Evolutionary conservation across 495 filamentous ascomycete species (phyloP), one percentile per base, ranked within the genome.

Genomic region (Penicillium cataractarum): DNA sequence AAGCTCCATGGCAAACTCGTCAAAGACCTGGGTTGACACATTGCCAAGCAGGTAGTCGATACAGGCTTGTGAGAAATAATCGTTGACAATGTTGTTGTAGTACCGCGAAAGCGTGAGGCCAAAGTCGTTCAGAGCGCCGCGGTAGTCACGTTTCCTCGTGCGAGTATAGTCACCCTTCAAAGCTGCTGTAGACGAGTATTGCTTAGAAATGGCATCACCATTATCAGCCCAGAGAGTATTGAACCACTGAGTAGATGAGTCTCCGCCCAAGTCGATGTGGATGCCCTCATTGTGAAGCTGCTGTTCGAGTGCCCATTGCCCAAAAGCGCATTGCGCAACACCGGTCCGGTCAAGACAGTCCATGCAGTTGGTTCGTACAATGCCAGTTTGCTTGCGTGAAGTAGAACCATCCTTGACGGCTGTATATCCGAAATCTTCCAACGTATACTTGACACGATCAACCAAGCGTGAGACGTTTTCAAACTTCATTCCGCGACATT

Each of bases 161-260:
- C 94, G 84, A 9, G 95, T 97, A 66, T 92, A 98, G 74, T 98
- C 95, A 5, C 94, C 94, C 73, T 98, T 98, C 70, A 98, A 82
- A 0, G 94, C 94, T 4, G 92, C 91, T 0, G 94, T 97, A 6
- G 91, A 94, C 7, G 94, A 92, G 68, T 98, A 89, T 66, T 85
- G 82, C 55, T 81, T 79, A 5, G 82, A 85, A 29, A 85, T 83
- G 0, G 82, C 81, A 59, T 85, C 82, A n/a, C 82, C 94, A 63
- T 97, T 97, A 67, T 98, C 94, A 3, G 94, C 94, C 94, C 94
- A 98, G 0, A 97, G 80, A 0, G 86, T 90, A 76, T 98, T 97
- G 76, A 97, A 97, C 92, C 93, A 97, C 39, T 86, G 82, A 3
- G 89, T 94, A 53, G 85, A 86, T 24, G 89, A 87, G 67, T 94